Conservation (phyloP, 1,284 basidiomycete genomes). For the Tylopilus orsonianus region DNA sequence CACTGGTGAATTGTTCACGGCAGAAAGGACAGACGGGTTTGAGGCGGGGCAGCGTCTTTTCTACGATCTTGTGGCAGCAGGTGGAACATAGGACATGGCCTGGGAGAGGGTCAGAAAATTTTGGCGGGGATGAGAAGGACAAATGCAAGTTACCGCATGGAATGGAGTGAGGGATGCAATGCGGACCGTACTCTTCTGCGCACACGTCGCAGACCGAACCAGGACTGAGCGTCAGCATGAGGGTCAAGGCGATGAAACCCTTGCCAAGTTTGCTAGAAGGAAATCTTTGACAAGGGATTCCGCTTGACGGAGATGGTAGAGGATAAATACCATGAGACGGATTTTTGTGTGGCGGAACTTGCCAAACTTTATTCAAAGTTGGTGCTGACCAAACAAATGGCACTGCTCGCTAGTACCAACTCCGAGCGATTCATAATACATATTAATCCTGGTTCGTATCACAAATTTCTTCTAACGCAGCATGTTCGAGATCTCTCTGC, state of each 20-base stretch:
- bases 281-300: conserved; percentile 34
- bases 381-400: conserved; percentile 34
- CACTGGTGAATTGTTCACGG: conserved; percentile 65
- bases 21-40: conserved; percentile 77
- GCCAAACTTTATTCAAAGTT: conserved; percentile 32
- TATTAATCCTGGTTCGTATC: conserved; percentile 9
- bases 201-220: conserved; percentile 83
- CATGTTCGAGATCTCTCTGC: conserved; percentile 14
- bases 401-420: conserved; percentile 12
- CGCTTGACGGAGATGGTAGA: conserved; percentile 35
- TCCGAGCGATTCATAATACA: conserved; percentile 22
- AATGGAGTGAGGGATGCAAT: conserved; percentile 72
- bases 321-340: conserved; percentile 38
- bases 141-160: conserved; percentile 60
- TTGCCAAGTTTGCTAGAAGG: conserved; percentile 36
- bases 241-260: conserved; percentile 38
- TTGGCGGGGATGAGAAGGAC: conserved; percentile 11
- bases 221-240: conserved; percentile 75
- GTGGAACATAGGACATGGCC: conserved; percentile 74
- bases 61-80: conserved; percentile 75
- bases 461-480: no score
- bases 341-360: conserved; percentile 2
- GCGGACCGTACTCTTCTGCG: conserved; percentile 76
- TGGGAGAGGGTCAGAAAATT: conserved; percentile 31
- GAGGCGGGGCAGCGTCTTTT: conserved; percentile 69